phyloP scores from a whole-genome alignment of 2,329 filamentous ascomycete species.

The Neofusicoccum cordaticola region DNA sequence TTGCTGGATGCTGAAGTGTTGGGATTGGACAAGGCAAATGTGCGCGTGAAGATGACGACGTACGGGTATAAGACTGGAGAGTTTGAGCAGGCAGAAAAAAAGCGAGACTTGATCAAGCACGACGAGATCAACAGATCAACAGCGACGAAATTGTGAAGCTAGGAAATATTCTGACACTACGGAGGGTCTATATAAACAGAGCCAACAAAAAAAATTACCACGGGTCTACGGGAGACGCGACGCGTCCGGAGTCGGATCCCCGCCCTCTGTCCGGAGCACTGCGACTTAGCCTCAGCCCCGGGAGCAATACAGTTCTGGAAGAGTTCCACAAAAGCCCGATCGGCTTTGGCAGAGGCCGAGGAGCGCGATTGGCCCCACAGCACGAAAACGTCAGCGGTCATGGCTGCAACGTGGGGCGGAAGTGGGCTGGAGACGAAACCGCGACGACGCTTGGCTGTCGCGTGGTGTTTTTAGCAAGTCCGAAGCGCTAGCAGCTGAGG shows the following conservation, averaged over 20 bases:
- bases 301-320: neutral
- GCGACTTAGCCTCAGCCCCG: neutral
- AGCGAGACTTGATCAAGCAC: neutral
- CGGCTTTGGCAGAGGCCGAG: neutral
- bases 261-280: conserved; percentile 1
- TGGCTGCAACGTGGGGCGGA: neutral
- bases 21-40: neutral
- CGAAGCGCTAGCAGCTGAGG: conserved; percentile 3
- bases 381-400: neutral
- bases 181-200: conserved; percentile 2
- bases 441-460: neutral
- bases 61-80: neutral
- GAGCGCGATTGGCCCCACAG: neutral
- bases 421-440: neutral
- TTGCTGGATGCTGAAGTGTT: conserved; percentile 21
- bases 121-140: neutral
- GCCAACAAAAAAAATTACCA: neutral
- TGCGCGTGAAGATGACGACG: neutral
- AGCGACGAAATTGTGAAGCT: neutral
- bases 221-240: neutral
- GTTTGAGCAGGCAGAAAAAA: neutral
- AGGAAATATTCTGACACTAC: neutral
- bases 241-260: conserved; percentile 9
- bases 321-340: neutral
- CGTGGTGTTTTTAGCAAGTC: conserved; percentile 11